Conservation (phyloP, 2,329 filamentous ascomycete species). For the Dendrostoma leiphaemia region DNA sequence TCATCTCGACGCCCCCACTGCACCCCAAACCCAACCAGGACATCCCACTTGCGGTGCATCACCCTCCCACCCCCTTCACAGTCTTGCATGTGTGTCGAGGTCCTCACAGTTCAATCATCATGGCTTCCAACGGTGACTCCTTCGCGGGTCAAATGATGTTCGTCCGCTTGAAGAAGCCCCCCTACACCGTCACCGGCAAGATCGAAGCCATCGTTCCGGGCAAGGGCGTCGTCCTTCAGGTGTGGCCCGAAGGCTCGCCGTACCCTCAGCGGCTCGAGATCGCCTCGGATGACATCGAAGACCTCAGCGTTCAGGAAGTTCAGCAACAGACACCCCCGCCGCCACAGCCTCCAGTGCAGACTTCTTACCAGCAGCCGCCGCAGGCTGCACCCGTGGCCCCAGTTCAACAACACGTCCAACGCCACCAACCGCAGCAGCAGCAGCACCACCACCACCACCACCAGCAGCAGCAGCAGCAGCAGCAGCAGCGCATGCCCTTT, state of each 20-base stretch:
- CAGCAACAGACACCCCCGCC: not conserved
- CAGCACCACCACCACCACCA: not conserved
- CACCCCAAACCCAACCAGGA: not conserved
- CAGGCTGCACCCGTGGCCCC: conserved; percentile 3
- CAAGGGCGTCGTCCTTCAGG: conserved; percentile 12
- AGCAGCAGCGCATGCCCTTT: conserved; percentile 5
- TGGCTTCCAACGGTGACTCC: conserved; percentile 7
- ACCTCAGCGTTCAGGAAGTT: conserved; percentile 12
- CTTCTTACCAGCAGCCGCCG: conserved; percentile 9
- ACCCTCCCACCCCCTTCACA: not conserved
- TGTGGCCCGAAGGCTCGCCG: conserved; percentile 14
- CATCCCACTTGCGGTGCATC: not conserved
- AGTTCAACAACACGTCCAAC: not conserved
- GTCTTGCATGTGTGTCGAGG: not conserved
- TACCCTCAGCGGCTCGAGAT: conserved; percentile 11
- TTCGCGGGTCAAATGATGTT: conserved; percentile 13
- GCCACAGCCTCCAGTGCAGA: not conserved
- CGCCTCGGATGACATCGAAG: conserved; percentile 13
- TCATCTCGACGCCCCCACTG: not conserved
- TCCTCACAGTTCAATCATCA: not conserved
- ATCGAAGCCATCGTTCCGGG: conserved; percentile 17
- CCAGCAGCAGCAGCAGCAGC: conserved; percentile 6
- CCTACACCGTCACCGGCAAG: conserved; percentile 14
- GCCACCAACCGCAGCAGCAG: not conserved
- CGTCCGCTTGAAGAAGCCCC: conserved; percentile 16